Conservation (phyloP, 2,329 filamentous ascomycete species). For the Ophiostoma novo-ulmi region DNA sequence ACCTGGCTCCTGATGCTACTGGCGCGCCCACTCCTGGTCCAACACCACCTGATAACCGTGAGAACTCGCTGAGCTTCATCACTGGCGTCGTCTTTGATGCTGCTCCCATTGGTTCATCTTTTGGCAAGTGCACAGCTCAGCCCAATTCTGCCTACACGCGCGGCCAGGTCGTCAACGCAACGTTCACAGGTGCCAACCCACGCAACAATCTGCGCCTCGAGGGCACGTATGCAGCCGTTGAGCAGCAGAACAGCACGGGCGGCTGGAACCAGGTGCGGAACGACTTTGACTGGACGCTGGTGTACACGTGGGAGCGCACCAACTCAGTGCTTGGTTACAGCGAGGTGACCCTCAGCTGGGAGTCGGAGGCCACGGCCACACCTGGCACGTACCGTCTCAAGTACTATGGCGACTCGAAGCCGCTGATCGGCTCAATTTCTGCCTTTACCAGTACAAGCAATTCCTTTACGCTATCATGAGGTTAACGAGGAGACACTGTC, state of each 20-base stretch:
- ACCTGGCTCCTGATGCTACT: slow-evolving; percentile 51
- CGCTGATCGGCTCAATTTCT: slow-evolving; percentile 47
- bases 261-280: slow-evolving; percentile 64
- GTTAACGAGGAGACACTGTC: too few species aligned
- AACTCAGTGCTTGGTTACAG: slow-evolving; percentile 67
- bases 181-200: slow-evolving; percentile 81
- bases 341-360: slow-evolving; percentile 71
- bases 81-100: slow-evolving; percentile 70
- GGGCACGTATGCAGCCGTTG: slow-evolving; percentile 70
- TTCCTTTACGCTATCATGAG: slow-evolving; percentile 30
- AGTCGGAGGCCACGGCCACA: slow-evolving; percentile 57
- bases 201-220: slow-evolving; percentile 78
- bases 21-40: slow-evolving; percentile 49
- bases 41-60: slow-evolving; percentile 70
- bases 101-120: slow-evolving; percentile 59
- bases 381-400: slow-evolving; percentile 66
- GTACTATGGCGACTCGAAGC: slow-evolving; percentile 79
- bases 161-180: slow-evolving; percentile 58
- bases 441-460: slow-evolving; percentile 48
- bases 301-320: slow-evolving; percentile 73
- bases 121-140: slow-evolving; percentile 58
- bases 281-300: slow-evolving; percentile 76
- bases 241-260: slow-evolving; percentile 46
- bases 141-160: slow-evolving; percentile 47
- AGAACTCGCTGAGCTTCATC: slow-evolving; percentile 74